Evolutionary conservation across 441 rosid genomes (phyloP), one percentile per base, ranked within the genome.

Genomic region (Euphorbia celastroides): DNA sequence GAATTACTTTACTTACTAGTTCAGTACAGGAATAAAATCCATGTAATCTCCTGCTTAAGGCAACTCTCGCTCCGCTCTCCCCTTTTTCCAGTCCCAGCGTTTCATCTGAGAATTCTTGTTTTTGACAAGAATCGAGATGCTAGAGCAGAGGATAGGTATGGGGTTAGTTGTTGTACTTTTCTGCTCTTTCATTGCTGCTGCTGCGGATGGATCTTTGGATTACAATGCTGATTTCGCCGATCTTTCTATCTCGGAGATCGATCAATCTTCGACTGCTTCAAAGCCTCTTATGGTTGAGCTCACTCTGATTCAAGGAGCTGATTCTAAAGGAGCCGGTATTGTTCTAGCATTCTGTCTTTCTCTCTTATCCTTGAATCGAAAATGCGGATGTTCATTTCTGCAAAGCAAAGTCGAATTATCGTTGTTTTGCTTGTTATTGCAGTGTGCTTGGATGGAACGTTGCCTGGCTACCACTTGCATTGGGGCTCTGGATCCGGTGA

Each of bases 401-500:
- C 10, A 42, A 38, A 11, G 10, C 12, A 17, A 22, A 23, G 5
- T 9, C 20, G 17, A 27, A 56, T 3, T 20, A 27, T 38, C 7
- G 13, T 5, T 38, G 5, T 50, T 41, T 20, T 31, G 2, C 20
- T 62, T 70, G 13, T 31, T 16, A 17, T 69, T 7, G 26, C 83
- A 93, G 99, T 94, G 38, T 94, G 97, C 78, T 81, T 92, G 81
- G 99, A 91, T 78, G 99, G 99, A 75, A 88, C 99, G 34, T 65
- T 91, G 64, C 99, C 99, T 25, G 99, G 92, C 23, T 94, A 94
- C 74, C 99, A 94, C 75, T 72, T 88, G 68, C 89, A 88, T 73
- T 89, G 78, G 17, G 99, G 99, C 65, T 80, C 70, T 66, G 97
- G 96, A 60, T 70, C 86, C n/a, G 99, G 97, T 60, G 80, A 82